These are phyloP conservation scores for Aspergillus tubingensis DNA, from an alignment of 2,329 filamentous ascomycete genomes.

Conservation along the genomic window DNA sequence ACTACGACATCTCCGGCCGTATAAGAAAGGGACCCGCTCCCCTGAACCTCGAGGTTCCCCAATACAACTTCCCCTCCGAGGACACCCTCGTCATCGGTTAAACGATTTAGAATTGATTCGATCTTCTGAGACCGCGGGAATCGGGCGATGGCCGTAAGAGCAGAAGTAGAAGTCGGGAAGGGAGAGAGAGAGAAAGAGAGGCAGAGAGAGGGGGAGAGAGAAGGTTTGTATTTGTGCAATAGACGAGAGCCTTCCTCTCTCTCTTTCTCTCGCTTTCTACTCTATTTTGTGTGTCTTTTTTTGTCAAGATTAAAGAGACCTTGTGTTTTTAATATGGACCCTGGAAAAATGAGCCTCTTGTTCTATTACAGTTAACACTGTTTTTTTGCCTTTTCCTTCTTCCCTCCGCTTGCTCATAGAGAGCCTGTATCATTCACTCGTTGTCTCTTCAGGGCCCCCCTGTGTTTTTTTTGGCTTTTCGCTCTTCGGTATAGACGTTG, in stretches of 20 bases:
- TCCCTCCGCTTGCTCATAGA: slow-evolving; percentile 18
- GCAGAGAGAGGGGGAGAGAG: slow-evolving; percentile 14
- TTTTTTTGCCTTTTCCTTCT: slow-evolving; percentile 4
- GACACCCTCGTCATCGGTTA: slow-evolving; percentile 92
- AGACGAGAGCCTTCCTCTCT: slow-evolving; percentile 30
- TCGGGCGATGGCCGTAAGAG: not conserved
- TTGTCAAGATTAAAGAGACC: slow-evolving; percentile 40
- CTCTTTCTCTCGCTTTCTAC: not conserved
- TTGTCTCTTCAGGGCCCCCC: slow-evolving; percentile 8
- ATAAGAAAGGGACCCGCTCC: slow-evolving; percentile 97
- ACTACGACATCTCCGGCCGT: slow-evolving; percentile 99
- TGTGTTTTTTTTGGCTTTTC: not conserved
- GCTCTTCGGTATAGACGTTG: slow-evolving; percentile 25
- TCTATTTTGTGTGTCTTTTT: slow-evolving; percentile 29
- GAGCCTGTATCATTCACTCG: slow-evolving; percentile 18
- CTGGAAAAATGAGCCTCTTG: slow-evolving; percentile 35
- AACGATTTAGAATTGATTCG: slow-evolving; percentile 30
- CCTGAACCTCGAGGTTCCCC: slow-evolving; percentile 93
- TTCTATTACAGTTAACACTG: slow-evolving; percentile 15
- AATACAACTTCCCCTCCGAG: slow-evolving; percentile 91
- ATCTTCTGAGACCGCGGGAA: not conserved
- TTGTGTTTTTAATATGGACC: slow-evolving; percentile 42
- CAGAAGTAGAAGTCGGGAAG: slow-evolving; percentile 5
- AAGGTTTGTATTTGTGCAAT: slow-evolving; percentile 24
- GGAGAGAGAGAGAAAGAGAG: slow-evolving; percentile 20